Base-by-base conservation (phyloP, 2,329 filamentous ascomycete genomes). In the Colletotrichum eremochloae region DNA sequence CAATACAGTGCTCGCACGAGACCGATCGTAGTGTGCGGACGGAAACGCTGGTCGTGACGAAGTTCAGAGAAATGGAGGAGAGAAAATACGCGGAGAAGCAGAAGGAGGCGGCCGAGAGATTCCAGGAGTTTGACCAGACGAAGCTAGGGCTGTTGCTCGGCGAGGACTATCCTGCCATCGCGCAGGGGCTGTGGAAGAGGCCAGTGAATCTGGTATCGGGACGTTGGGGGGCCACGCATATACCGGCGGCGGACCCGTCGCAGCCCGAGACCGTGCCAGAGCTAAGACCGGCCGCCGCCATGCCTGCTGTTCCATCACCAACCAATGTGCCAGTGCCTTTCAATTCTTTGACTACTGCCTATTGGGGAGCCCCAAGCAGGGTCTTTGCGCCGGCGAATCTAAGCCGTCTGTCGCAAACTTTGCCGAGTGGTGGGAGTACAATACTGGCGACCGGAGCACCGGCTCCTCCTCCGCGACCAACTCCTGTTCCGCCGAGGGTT, bases 11-110 rank as follows among this genome's bases (percentile, higher is more conserved):
- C 62, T 74, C 64, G 0, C 74, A 78, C n/a, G 12, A 42, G 31
- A 79, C 75, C 14, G 63, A 70, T 1, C 70, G 74, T 9, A 20
- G 14, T 1, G 57, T 63, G 31, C 55, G 5, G 1, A 66, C 56
- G 29, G 46, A 74, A 14, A 76, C 75, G n/a, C 24, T 80, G 7
- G 74, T 79, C 3, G 75, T 80, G n/a, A 77, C 73, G 38, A 81
- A 79, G 75, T 71, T 68, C 20, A 33, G 48, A 12, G 36, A 15
- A 31, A 29, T 2, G 40, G 40, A 40, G 2, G 18, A 29, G 2
- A 48, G 33, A 29, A 38, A 29, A 36, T 48, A 69, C 53, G 29
- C 48, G 38, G 53, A 14, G 36, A 44, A 33, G 14, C 40, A n/a
- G 15, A 40, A 56, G 70, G 11, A 24, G 46, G 68, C 70, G 11